Conservation (phyloP, 305 asterid genomes). For the Petunia hybrid region DNA sequence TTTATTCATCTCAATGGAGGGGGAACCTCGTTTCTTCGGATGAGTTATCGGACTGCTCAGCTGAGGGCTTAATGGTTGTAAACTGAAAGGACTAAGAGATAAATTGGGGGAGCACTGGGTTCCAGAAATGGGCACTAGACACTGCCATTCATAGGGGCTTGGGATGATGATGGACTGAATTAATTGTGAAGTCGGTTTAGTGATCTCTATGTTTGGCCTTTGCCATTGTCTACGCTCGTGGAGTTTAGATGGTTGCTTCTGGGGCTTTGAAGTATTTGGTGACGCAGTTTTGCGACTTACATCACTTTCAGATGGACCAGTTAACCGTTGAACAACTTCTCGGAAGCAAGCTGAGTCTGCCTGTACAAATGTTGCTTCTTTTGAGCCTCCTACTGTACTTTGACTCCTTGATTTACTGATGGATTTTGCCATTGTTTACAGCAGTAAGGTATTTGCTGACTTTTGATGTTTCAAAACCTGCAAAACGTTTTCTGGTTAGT, state of each 20-base stretch:
- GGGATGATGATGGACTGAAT: constrained; percentile 23
- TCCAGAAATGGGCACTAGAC: background rate
- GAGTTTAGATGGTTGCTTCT: background rate
- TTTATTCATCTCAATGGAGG: constrained; percentile 30
- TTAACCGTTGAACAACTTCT: background rate
- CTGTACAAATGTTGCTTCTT: background rate
- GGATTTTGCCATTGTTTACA: background rate
- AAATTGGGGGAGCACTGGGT: background rate
- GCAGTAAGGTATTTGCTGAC: background rate
- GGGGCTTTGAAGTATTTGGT: background rate
- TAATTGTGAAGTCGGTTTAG: background rate
- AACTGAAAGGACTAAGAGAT: background rate
- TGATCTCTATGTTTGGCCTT: constrained; percentile 32
- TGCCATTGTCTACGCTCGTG: constrained; percentile 8
- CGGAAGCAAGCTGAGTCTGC: background rate
- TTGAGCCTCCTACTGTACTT: background rate
- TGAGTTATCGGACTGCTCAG: background rate
- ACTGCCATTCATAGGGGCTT: background rate
- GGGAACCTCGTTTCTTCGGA: constrained; percentile 42
- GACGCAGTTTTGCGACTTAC: background rate
- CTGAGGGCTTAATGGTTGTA: background rate
- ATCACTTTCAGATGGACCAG: background rate
- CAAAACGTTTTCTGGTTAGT: background rate
- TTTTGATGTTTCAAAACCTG: background rate
- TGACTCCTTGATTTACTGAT: too few species aligned